A percentile compares a stretch with the other conserved stretches of the same genome.
Conservation (phyloP, 345 rosid genomes). For the Punica granatum region DNA sequence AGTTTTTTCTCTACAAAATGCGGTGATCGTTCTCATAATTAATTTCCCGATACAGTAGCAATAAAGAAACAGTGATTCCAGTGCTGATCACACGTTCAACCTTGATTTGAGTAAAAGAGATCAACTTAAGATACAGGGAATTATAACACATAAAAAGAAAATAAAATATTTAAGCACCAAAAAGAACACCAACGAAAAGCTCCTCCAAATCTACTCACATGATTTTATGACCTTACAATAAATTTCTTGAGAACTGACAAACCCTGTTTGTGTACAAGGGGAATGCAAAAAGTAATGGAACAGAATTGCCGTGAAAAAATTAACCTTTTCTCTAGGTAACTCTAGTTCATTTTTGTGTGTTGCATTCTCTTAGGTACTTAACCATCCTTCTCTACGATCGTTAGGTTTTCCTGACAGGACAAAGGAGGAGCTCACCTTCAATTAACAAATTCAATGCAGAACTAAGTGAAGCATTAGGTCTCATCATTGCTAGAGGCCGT, state of each 20-base stretch:
- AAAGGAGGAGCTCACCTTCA: constrained; percentile 33
- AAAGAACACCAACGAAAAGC: not conserved
- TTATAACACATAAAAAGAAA: not conserved
- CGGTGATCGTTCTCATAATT: not conserved
- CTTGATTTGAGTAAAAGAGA: not conserved
- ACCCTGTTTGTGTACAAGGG: not conserved
- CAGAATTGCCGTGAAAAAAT: not conserved
- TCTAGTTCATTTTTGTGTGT: too few relatives aligned
- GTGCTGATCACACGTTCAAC: not conserved
- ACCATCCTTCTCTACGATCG: not conserved
- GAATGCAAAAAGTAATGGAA: not conserved
- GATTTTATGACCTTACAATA: not conserved
- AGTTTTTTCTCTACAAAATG: not conserved
- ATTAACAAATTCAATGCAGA: constrained; percentile 54
- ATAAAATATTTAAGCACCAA: not conserved
- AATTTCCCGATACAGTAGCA: not conserved
- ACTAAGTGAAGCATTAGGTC: constrained; percentile 51
- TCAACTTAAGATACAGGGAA: not conserved
- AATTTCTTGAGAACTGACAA: not conserved
- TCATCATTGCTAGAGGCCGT: constrained; percentile 49
- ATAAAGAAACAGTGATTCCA: not conserved
- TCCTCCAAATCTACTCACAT: not conserved
- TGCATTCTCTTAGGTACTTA: not conserved
- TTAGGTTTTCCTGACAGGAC: not conserved
- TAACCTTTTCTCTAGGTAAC: too few relatives aligned